Evolutionary conservation across 129 eudicot species (phyloP).

Genomic region (Flaveria linearis): DNA sequence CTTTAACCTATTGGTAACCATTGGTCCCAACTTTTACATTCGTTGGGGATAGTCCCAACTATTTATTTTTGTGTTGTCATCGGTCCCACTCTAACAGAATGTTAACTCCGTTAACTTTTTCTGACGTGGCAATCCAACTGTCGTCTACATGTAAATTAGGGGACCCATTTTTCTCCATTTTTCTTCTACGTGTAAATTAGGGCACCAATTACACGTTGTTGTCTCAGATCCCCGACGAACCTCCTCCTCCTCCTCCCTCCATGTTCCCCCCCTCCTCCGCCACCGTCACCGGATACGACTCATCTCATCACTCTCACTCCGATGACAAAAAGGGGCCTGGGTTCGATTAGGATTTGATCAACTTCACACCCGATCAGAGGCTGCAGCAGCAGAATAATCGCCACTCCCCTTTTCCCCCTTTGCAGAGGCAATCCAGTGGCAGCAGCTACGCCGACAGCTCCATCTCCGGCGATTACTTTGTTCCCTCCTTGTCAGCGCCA

Average conservation of each 20-base stretch:
- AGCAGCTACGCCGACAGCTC: conserved; percentile 92
- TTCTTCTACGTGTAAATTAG: too few relatives aligned
- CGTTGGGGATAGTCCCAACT: too few relatives aligned
- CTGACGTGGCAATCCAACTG: too few relatives aligned
- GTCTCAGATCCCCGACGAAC: conserved; percentile 74
- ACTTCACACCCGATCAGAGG: conserved; percentile 49
- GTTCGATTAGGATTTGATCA: conserved; percentile 62
- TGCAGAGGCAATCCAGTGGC: conserved; percentile 90
- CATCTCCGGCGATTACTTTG: conserved; percentile 74
- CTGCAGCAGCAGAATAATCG: conserved; percentile 47
- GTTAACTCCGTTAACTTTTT: too few relatives aligned
- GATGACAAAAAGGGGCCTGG: conserved; percentile 47
- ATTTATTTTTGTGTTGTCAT: too few relatives aligned
- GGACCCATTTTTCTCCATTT: too few relatives aligned
- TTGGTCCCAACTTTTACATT: too few relatives aligned
- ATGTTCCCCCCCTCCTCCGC: conserved; percentile 42
- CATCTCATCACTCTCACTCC: conserved; percentile 46
- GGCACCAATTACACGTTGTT: conserved; percentile 71
- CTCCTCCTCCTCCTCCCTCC: conserved; percentile 17
- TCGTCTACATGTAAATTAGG: too few relatives aligned
- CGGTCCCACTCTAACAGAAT: too few relatives aligned
- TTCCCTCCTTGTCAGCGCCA: too few relatives aligned
- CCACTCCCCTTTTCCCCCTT: conserved; percentile 43
- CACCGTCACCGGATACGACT: conserved; percentile 43
- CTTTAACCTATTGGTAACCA: too few relatives aligned